phyloP scores from a whole-genome alignment of 306 rosid genomes.

The Pterocarpus santalinus region DNA sequence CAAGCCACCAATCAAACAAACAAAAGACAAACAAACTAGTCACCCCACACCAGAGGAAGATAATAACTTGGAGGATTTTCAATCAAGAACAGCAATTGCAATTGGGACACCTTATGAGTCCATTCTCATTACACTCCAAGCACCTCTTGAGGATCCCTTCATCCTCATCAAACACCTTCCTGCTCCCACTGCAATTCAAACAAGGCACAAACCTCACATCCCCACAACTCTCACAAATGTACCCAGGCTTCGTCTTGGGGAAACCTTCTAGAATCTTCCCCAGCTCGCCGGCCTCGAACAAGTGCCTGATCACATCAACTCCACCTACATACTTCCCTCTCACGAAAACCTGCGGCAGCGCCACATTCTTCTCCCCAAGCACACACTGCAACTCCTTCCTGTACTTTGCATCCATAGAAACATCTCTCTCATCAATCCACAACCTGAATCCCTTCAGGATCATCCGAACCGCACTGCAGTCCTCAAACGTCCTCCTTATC shows the following conservation, averaged over 20 bases:
- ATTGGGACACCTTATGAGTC: slow-evolving; percentile 75
- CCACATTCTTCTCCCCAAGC: slow-evolving; percentile 69
- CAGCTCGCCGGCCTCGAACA: slow-evolving; percentile 84
- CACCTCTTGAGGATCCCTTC: slow-evolving; percentile 75
- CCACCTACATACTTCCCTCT: slow-evolving; percentile 88
- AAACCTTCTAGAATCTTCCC: slow-evolving; percentile 73
- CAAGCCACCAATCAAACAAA: slow-evolving; percentile 38
- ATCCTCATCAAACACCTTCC: slow-evolving; percentile 89
- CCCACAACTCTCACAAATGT: slow-evolving; percentile 76
- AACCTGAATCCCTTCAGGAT: slow-evolving; percentile 88
- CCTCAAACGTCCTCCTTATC: slow-evolving; percentile 87
- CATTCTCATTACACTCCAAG: slow-evolving; percentile 88
- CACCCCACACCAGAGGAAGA: not conserved
- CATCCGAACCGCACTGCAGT: slow-evolving; percentile 84
- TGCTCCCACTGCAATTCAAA: slow-evolving; percentile 78
- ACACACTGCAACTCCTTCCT: slow-evolving; percentile 75
- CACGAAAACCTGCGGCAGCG: slow-evolving; percentile 81
- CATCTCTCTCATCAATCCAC: slow-evolving; percentile 94
- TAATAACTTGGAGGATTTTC: too few relatives aligned
- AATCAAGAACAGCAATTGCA: slow-evolving; percentile 63
- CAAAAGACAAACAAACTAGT: not conserved
- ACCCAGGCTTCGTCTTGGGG: slow-evolving; percentile 72
- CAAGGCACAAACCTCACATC: slow-evolving; percentile 89
- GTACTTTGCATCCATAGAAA: slow-evolving; percentile 80
- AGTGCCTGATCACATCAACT: slow-evolving; percentile 75